Conservation (phyloP, 192 early-diverging fungal species). For the Coemansia sp. region DNA sequence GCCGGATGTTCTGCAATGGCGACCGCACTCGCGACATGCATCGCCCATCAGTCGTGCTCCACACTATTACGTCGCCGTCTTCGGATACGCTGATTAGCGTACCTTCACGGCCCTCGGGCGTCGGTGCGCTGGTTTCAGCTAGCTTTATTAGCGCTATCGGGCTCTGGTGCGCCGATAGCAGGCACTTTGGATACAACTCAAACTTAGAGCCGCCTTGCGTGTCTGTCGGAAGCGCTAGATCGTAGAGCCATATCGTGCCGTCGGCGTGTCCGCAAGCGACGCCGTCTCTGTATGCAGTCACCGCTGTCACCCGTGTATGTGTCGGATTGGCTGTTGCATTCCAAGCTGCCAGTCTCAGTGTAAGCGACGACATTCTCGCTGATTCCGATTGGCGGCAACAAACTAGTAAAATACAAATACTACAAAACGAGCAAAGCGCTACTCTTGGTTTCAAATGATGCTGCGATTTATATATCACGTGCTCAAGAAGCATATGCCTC, state of each 20-base stretch:
- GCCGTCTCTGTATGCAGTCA: conserved; percentile 25
- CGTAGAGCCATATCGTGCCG: conserved; percentile 51
- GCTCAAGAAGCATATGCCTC: background rate
- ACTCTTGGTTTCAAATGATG: background rate
- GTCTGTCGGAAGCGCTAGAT: conserved; percentile 3
- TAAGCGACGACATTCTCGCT: conserved; percentile 14
- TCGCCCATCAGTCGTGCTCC: conserved; percentile 43
- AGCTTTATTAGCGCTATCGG: conserved; percentile 23
- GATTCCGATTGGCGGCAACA: background rate
- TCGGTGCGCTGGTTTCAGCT: conserved; percentile 34
- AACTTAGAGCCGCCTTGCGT: background rate
- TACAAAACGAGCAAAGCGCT: background rate
- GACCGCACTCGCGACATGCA: conserved; percentile 42
- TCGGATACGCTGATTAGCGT: conserved; percentile 39
- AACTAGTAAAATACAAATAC: background rate
- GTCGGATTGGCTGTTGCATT: conserved; percentile 46
- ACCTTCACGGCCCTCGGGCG: conserved; percentile 32
- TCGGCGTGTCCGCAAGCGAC: conserved; percentile 44
- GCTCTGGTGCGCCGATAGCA: conserved; percentile 35
- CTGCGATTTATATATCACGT: background rate
- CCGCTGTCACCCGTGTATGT: conserved; percentile 27
- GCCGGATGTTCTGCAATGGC: conserved; percentile 27
- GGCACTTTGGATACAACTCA: conserved; percentile 28
- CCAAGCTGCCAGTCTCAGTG: conserved; percentile 37
- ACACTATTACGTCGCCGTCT: conserved; percentile 42